These are phyloP conservation scores for Jamesozyma spencerorum DNA, from an alignment of 805 yeast species.

Conservation along the genomic window DNA sequence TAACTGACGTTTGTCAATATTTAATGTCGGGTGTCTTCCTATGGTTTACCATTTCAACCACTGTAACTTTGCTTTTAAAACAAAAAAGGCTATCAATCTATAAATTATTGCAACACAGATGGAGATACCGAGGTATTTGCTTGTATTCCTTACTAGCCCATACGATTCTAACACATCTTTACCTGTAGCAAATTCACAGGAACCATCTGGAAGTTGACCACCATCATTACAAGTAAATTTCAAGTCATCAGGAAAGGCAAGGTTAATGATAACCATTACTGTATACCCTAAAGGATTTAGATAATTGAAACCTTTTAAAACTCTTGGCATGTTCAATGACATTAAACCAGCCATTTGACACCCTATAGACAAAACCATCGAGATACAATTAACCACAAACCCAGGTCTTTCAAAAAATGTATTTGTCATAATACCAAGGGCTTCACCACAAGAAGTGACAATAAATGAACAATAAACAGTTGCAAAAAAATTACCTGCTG, in stretches of 20 bases:
- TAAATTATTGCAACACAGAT: conserved; percentile 24
- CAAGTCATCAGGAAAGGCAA: conserved; percentile 45
- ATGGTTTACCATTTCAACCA: conserved; percentile 22
- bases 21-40: no score
- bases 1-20: no score
- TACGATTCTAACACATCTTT: conserved; percentile 46
- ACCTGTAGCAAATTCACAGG: conserved; percentile 47
- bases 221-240: conserved; percentile 42
- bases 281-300: conserved; percentile 71
- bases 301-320: conserved; percentile 63
- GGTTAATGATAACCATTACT: conserved; percentile 49
- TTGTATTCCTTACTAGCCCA: conserved; percentile 33
- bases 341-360: conserved; percentile 78
- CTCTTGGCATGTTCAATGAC: conserved; percentile 65
- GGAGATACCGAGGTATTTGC: conserved; percentile 31
- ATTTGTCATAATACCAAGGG: conserved; percentile 73
- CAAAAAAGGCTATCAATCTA: conserved; percentile 18
- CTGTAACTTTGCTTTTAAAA: conserved; percentile 23
- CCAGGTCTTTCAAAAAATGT: conserved; percentile 68
- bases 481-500: conserved; percentile 57
- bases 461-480: conserved; percentile 45
- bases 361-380: conserved; percentile 59
- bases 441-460: conserved; percentile 69
- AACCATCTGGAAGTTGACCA: conserved; percentile 26
- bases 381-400: conserved; percentile 65